phyloP scores from a whole-genome alignment of 2,329 filamentous ascomycete species.

The Gyromitra esculenta region DNA sequence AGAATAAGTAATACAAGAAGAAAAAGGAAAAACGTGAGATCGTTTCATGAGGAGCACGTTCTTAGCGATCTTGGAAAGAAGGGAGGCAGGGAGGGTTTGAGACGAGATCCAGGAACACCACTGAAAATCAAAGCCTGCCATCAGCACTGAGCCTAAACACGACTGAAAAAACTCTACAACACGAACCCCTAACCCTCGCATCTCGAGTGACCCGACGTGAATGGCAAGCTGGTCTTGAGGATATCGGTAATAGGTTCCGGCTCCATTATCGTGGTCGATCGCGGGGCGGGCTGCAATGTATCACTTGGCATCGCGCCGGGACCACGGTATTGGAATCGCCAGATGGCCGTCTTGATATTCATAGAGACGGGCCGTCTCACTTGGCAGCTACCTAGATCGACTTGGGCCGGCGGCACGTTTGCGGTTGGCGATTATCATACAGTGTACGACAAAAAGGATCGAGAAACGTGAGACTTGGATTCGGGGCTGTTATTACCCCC shows the following conservation, averaged over 20 bases:
- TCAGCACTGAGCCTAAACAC: background rate
- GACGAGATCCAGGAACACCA: background rate
- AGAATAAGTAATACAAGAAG: background rate
- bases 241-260: background rate
- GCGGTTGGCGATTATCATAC: too few relatives aligned
- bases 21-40: background rate
- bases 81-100: background rate
- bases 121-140: background rate
- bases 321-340: background rate
- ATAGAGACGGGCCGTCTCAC: background rate
- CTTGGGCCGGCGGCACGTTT: too few relatives aligned
- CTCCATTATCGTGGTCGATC: background rate
- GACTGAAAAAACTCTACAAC: background rate
- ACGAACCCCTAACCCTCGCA: background rate
- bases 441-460: too few relatives aligned
- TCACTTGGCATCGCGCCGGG: background rate
- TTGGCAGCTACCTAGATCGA: background rate
- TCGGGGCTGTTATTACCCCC: too few relatives aligned
- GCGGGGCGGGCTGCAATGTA: too few relatives aligned
- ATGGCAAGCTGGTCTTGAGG: background rate
- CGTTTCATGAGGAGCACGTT: slow-evolving; percentile 2
- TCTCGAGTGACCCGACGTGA: background rate
- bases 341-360: background rate
- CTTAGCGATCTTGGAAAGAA: background rate
- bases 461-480: too few relatives aligned